A percentile compares a stretch with the other conserved stretches of the same genome.
Evolutionary conservation across 495 filamentous ascomycete species (phyloP).

Genomic region (Penicillium herquei): DNA sequence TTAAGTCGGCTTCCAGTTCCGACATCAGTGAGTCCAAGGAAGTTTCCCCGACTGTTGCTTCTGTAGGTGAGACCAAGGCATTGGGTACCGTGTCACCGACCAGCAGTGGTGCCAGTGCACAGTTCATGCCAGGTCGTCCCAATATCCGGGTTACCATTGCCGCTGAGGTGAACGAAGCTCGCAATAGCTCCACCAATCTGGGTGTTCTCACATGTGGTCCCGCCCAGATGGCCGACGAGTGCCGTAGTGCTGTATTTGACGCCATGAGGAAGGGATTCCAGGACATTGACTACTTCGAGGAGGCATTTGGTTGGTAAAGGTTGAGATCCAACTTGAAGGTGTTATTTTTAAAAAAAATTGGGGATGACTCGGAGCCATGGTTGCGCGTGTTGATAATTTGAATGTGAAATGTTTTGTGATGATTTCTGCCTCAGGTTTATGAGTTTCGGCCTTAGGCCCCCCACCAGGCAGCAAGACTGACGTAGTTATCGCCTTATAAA

Average conservation of each 20-base stretch:
- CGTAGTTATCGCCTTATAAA: background rate
- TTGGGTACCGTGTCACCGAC: background rate
- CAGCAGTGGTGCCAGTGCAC: background rate
- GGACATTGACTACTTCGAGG: conserved; percentile 6
- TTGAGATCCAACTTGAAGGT: too few relatives aligned
- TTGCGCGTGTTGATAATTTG: too few relatives aligned
- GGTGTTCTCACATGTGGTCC: conserved; percentile 43
- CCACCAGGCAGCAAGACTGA: background rate
- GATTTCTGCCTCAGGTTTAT: too few relatives aligned
- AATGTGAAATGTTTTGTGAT: too few relatives aligned
- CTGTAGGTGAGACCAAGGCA: background rate
- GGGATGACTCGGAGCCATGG: too few relatives aligned
- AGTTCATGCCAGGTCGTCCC: background rate
- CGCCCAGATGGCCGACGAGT: conserved; percentile 38
- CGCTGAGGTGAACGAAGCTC: background rate
- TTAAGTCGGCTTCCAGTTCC: background rate
- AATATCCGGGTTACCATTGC: background rate
- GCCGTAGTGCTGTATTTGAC: conserved; percentile 25
- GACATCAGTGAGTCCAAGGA: background rate
- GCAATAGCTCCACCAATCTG: conserved; percentile 15
- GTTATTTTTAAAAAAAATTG: too few relatives aligned
- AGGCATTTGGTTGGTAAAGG: background rate
- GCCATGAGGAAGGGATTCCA: conserved; percentile 17
- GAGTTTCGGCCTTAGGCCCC: background rate
- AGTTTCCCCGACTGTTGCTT: background rate